A percentile compares a stretch with the other conserved stretches of the same genome.
These are phyloP conservation scores for Mucor mucedo DNA, from an alignment of 371 early-diverging fungal genomes.

Conservation along the genomic window DNA sequence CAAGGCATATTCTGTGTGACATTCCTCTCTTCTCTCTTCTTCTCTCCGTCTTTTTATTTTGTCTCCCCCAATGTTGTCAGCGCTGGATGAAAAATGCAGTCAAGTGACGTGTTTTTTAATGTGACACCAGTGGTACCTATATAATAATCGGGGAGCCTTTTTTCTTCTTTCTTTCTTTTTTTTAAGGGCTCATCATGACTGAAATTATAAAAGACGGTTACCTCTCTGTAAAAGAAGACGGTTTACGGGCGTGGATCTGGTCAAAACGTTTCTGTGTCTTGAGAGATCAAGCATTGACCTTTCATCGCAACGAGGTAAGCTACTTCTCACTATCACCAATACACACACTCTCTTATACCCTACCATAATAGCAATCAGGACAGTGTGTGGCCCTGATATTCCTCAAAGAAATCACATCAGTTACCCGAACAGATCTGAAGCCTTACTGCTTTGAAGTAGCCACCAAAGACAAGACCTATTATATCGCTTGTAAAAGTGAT, in stretches of 20 bases:
- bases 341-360: neutral
- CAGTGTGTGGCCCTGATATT: slow-evolving; percentile 80
- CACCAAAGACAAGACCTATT: slow-evolving; percentile 89
- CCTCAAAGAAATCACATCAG: slow-evolving; percentile 87
- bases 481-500: slow-evolving; percentile 90
- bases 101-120: slow-evolving; percentile 19
- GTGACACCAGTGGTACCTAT: slow-evolving; percentile 20
- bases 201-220: slow-evolving; percentile 84
- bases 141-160: neutral
- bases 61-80: neutral
- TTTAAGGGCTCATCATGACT: slow-evolving; percentile 35
- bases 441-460: slow-evolving; percentile 91
- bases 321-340: neutral
- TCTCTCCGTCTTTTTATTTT: neutral
- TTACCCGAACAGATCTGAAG: slow-evolving; percentile 86
- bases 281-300: slow-evolving; percentile 89
- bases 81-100: neutral
- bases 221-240: slow-evolving; percentile 87
- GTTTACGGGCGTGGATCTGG: slow-evolving; percentile 90
- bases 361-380: slow-evolving; percentile 45
- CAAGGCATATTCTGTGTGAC: slow-evolving; percentile 21
- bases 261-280: slow-evolving; percentile 90
- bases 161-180: slow-evolving; percentile 6
- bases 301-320: slow-evolving; percentile 90
- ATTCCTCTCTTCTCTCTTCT: slow-evolving; percentile 8